These are phyloP conservation scores for Pyropia haitanensis DNA, from an alignment of 23 red algal genomes.

Conservation along the genomic window DNA sequence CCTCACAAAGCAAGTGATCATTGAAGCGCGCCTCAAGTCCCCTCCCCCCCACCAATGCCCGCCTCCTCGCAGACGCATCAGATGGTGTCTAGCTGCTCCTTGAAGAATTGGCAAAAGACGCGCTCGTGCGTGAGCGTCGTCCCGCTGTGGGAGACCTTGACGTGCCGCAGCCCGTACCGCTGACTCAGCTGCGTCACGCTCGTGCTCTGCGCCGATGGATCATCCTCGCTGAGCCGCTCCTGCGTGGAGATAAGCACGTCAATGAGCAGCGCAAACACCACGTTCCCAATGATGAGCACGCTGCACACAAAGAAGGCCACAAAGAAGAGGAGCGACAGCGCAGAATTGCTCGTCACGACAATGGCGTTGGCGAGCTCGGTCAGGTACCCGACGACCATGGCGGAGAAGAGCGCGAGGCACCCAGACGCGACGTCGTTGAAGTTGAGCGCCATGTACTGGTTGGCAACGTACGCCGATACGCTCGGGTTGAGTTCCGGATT, in stretches of 20 bases:
- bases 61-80: too few species aligned
- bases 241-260: conserved; percentile 54
- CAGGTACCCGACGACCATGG: conserved; percentile 56
- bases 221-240: conserved; percentile 16
- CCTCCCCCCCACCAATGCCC: too few species aligned
- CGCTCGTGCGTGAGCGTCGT: conserved; percentile 7
- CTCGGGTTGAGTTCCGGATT: conserved; percentile 15
- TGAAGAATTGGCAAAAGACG: too few species aligned
- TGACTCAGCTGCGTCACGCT: conserved; percentile 16
- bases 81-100: too few species aligned
- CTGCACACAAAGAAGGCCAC: conserved; percentile 25
- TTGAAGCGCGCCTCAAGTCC: too few species aligned
- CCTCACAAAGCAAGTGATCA: too few species aligned
- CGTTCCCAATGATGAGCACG: conserved; percentile 49
- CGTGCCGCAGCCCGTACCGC: conserved; percentile 40
- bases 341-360: conserved; percentile 13
- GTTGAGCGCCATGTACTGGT: conserved; percentile 59
- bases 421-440: conserved; percentile 65
- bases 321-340: conserved; percentile 54
- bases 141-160: conserved; percentile 32
- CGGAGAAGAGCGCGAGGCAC: conserved; percentile 48
- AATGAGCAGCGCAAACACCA: conserved; percentile 48
- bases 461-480: conserved; percentile 37
- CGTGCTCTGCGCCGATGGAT: background rate
- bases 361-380: conserved; percentile 53